Evolutionary conservation across 306 rosid genomes (phyloP).

Genomic region (Gynostemma pentaphyllum): DNA sequence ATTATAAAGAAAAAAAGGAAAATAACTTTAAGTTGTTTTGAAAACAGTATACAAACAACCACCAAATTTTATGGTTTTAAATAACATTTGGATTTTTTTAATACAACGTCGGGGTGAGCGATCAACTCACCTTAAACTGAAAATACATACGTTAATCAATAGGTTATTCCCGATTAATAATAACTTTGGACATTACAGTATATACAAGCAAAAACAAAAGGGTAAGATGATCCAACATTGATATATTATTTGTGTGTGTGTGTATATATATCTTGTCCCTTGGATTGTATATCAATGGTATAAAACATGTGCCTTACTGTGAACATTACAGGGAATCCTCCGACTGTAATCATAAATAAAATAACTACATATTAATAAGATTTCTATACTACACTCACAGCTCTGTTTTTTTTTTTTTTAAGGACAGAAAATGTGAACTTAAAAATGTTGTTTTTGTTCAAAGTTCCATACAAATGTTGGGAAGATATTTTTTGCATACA

Average conservation of each 20-base stretch:
- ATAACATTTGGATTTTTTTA: no score
- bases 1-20: no score
- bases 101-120: no score
- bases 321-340: not conserved
- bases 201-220: not conserved
- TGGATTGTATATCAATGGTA: not conserved
- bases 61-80: no score
- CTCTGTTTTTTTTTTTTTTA: not conserved
- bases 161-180: no score
- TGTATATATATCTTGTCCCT: not conserved
- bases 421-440: not conserved
- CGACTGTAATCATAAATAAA: not conserved
- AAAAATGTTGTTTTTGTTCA: not conserved
- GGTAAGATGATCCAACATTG: not conserved
- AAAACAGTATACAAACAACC: no score
- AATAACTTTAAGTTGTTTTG: no score
- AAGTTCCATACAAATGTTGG: not conserved
- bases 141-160: no score
- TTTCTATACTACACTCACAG: not conserved
- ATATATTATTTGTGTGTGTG: not conserved
- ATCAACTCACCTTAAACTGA: no score
- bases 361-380: not conserved
- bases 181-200: no score
- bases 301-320: slow-evolving; percentile 1
- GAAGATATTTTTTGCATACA: not conserved